Evolutionary conservation across 2,329 filamentous ascomycete species (phyloP), one percentile per base, ranked within the genome.

Genomic region (Phyllosticta ampelicida): DNA sequence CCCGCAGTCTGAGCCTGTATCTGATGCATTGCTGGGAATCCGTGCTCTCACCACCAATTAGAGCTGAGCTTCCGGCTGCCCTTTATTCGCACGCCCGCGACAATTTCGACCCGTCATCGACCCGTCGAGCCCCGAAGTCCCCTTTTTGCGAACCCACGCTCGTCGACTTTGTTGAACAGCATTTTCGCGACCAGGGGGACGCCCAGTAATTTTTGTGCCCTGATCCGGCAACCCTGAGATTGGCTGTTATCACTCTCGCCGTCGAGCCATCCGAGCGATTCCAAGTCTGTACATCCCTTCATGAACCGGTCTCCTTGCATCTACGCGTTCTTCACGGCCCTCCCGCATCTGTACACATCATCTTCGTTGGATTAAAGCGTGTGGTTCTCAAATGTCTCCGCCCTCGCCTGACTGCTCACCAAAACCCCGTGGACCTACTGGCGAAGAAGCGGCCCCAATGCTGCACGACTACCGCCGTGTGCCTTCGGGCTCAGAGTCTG

Each of bases 381-480:
- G 29, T 56, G 8, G 36, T n/a, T 44, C 36, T 16, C 36, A 44
- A 16, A 44, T 44, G 36, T 44, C 36, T 16, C 36, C 36, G 36
- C 28, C 19, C 28, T 28, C n/a, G 20, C 50, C 29, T 16, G n/a
- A 26, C n/a, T 18, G 20, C 20, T 20, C 30, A 21, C 19, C 16
- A 20, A 48, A 23, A 5, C 9, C 30, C 11, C n/a, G 20, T n/a
- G 11, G 16, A n/a, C 23, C 30, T 18, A 23, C 23, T 19, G 21
- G 36, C 30, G 11, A 29, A 44, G 26, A 11, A 28, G 19, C 29
- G 18, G 26, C 30, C 13, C 36, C 50, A 28, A 57, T 57, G 55
- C 48, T 53, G 18, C 50, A 51, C 13, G 55, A 51, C 18, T 57
- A 57, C 55, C 55, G 53, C 13, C 21, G 55, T 23, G 50, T 57